Conservation (phyloP, 1,284 basidiomycete genomes). For the Fomitopsis betulina region DNA sequence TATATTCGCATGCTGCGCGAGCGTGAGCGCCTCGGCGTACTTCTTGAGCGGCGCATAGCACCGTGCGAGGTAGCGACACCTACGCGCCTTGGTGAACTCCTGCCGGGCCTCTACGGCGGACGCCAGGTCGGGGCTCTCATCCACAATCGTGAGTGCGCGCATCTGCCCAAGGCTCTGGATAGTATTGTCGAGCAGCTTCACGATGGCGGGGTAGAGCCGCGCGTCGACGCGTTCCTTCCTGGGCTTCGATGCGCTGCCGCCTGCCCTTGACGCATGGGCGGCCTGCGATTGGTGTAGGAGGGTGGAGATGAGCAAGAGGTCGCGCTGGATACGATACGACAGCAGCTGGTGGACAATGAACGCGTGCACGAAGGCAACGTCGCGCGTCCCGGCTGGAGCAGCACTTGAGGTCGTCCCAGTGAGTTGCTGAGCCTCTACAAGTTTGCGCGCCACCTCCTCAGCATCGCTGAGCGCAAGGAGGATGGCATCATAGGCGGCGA, state of each 20-base stretch:
- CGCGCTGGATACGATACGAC: slow-evolving; percentile 81
- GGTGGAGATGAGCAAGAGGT: slow-evolving; percentile 75
- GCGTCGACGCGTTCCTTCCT: slow-evolving; percentile 54
- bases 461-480: slow-evolving; percentile 84
- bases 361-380: slow-evolving; percentile 80
- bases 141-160: slow-evolving; percentile 78
- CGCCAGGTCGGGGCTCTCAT: slow-evolving; percentile 81
- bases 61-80: slow-evolving; percentile 67
- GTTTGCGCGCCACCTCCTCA: slow-evolving; percentile 74
- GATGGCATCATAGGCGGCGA: slow-evolving; percentile 82
- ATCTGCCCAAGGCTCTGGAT: slow-evolving; percentile 82
- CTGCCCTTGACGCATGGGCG: slow-evolving; percentile 24
- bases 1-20: slow-evolving; percentile 65
- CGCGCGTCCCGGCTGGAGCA: slow-evolving; percentile 45
- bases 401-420: slow-evolving; percentile 22
- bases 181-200: slow-evolving; percentile 85
- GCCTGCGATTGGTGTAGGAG: slow-evolving; percentile 43
- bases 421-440: slow-evolving; percentile 79
- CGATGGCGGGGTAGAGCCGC: slow-evolving; percentile 74
- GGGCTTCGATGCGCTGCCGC: slow-evolving; percentile 27
- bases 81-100: slow-evolving; percentile 69
- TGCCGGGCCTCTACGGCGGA: slow-evolving; percentile 73
- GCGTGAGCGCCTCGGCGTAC: slow-evolving; percentile 66
- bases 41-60: slow-evolving; percentile 67
- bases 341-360: slow-evolving; percentile 86